Evolutionary conservation across 225 moss, liverwort and hornwort genomes (phyloP).

Genomic region (Pleurozium schreberi): DNA sequence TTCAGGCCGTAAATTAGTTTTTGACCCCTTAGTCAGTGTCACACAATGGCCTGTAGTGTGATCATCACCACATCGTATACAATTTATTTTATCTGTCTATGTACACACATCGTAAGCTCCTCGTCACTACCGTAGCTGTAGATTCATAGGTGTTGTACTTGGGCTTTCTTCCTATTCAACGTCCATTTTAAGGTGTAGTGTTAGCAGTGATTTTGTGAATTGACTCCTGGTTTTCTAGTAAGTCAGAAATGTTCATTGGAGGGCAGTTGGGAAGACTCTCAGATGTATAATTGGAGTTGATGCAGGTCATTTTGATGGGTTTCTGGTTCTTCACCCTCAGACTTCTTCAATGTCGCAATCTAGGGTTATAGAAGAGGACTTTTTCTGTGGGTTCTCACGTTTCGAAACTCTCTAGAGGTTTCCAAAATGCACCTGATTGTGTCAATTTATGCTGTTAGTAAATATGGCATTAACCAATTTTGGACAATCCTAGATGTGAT

Average conservation of each 20-base stretch:
- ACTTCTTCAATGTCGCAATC: not conserved
- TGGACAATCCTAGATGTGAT: not conserved
- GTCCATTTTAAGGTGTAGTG: conserved; percentile 3
- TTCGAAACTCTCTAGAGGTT: not conserved
- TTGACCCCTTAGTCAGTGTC: not conserved
- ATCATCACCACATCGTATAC: conserved; percentile 7
- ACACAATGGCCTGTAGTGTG: conserved; percentile 17
- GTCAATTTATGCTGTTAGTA: not conserved
- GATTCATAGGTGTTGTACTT: not conserved
- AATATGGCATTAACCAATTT: not conserved
- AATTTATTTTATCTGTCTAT: conserved; percentile 6
- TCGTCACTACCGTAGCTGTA: not conserved
- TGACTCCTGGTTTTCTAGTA: not conserved
- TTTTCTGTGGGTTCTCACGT: not conserved
- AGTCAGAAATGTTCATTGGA: not conserved
- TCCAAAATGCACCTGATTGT: not conserved
- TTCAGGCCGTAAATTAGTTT: conserved; percentile 13
- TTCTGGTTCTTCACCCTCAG: not conserved
- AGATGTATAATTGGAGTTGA: not conserved
- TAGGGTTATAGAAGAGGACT: not conserved
- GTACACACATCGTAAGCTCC: conserved; percentile 12
- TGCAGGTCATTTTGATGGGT: not conserved
- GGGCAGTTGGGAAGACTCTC: not conserved
- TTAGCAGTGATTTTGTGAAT: not conserved
- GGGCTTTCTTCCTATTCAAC: not conserved